These are phyloP conservation scores for Saccharomycopsis babjevae DNA, from an alignment of 805 yeast species.

Conservation along the genomic window DNA sequence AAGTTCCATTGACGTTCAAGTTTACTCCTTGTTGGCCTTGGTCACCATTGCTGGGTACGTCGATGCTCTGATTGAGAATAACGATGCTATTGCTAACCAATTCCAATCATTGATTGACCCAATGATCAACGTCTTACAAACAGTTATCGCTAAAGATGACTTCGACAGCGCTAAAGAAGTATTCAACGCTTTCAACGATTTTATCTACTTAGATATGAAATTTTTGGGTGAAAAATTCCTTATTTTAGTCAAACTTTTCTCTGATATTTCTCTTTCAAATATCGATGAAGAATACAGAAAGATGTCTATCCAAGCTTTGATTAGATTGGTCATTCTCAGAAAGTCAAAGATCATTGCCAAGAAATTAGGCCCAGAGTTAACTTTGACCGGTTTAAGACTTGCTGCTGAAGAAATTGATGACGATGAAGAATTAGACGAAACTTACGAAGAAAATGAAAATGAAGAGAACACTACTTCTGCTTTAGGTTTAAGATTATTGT, in stretches of 20 bases:
- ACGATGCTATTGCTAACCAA: constrained; percentile 37
- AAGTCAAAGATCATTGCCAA: constrained; percentile 69
- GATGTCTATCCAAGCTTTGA: constrained; percentile 75
- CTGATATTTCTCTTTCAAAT: constrained; percentile 61
- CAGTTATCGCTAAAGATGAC: constrained; percentile 62
- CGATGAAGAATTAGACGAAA: constrained; percentile 62
- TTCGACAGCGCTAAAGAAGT: constrained; percentile 59
- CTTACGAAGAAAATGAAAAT: constrained; percentile 85
- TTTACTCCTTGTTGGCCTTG: constrained; percentile 72
- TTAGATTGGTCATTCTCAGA: constrained; percentile 68
- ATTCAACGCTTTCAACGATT: constrained; percentile 76
- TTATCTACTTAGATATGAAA: constrained; percentile 65
- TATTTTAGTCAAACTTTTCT: constrained; percentile 59
- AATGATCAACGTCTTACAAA: constrained; percentile 73
- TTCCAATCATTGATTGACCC: constrained; percentile 65
- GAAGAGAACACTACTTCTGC: constrained; percentile 78
- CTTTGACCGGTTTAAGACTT: constrained; percentile 62
- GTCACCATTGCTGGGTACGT: constrained; percentile 54
- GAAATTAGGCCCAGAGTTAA: constrained; percentile 75
- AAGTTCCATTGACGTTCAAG: constrained; percentile 60
- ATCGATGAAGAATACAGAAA: constrained; percentile 71
- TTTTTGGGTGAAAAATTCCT: constrained; percentile 68
- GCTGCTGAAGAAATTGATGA: constrained; percentile 78
- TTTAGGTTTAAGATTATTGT: constrained; percentile 71
- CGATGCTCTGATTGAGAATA: constrained; percentile 46